Evolutionary conservation across 1,284 basidiomycete genomes (phyloP).

Genomic region (Psilocybe mexicana): DNA sequence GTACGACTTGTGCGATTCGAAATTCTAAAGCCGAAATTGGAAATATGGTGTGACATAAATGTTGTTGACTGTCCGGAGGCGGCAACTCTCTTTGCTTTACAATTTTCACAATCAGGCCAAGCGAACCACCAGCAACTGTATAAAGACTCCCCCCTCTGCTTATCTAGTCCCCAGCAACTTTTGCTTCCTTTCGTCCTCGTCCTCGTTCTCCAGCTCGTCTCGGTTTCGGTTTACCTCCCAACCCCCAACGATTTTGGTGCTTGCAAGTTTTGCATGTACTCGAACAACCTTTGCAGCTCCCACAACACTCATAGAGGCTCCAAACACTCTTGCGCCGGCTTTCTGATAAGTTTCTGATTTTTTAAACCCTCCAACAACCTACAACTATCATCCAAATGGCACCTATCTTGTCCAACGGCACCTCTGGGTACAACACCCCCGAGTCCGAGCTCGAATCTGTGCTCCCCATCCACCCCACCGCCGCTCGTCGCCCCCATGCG

Average conservation of each 20-base stretch:
- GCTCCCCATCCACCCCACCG: slow-evolving; percentile 81
- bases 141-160: slow-evolving; percentile 20
- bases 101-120: slow-evolving; percentile 19
- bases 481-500: slow-evolving; percentile 73
- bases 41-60: slow-evolving; percentile 30
- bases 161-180: slow-evolving; percentile 12
- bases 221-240: slow-evolving; percentile 13
- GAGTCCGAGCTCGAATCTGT: slow-evolving; percentile 65
- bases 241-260: slow-evolving; percentile 20
- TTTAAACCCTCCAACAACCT: slow-evolving; percentile 18
- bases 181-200: not conserved
- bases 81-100: slow-evolving; percentile 20
- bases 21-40: slow-evolving; percentile 21
- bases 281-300: slow-evolving; percentile 78
- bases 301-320: slow-evolving; percentile 79
- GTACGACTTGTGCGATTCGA: slow-evolving; percentile 16
- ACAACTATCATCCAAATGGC: slow-evolving; percentile 44
- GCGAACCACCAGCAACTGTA: slow-evolving; percentile 13
- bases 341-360: slow-evolving; percentile 54
- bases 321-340: slow-evolving; percentile 70
- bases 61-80: slow-evolving; percentile 18
- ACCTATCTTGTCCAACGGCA: slow-evolving; percentile 43
- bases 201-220: slow-evolving; percentile 4
- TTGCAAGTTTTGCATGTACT: slow-evolving; percentile 75
- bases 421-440: slow-evolving; percentile 67